Evolutionary conservation across 2,329 filamentous ascomycete species (phyloP).

Genomic region (Ascocoryne sarcoides): DNA sequence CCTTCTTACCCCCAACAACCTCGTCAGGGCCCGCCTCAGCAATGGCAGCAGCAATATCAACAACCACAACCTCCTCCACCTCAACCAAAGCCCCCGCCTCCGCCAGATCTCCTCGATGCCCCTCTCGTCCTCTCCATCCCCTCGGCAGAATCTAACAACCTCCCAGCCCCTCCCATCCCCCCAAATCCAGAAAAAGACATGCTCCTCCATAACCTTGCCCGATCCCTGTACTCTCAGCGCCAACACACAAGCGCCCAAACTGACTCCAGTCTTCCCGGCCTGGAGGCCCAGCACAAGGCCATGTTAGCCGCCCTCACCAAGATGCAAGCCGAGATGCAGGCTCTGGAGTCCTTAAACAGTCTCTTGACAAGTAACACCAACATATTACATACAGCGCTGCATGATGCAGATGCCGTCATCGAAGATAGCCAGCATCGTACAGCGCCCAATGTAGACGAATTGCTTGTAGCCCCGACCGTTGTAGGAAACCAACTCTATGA

Average conservation of each 20-base stretch:
- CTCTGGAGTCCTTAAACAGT: constrained; percentile 61
- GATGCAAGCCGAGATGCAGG: constrained; percentile 64
- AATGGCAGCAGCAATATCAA: constrained; percentile 24
- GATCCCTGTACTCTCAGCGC: constrained; percentile 59
- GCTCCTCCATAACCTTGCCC: constrained; percentile 67
- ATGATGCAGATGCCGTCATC: constrained; percentile 71
- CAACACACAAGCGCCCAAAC: constrained; percentile 64
- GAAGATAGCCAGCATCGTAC: constrained; percentile 59
- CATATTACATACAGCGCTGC: constrained; percentile 68
- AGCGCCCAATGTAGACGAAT: constrained; percentile 74
- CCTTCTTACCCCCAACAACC: constrained; percentile 17
- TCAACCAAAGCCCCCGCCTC: constrained; percentile 28
- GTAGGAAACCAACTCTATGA: constrained; percentile 90
- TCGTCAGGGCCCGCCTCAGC: constrained; percentile 1
- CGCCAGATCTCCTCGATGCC: constrained; percentile 44
- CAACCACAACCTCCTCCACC: constrained; percentile 27
- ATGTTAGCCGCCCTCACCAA: constrained; percentile 60
- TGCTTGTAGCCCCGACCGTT: constrained; percentile 87
- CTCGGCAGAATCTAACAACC: constrained; percentile 33
- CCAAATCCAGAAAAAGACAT: constrained; percentile 94
- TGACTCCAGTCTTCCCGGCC: constrained; percentile 61
- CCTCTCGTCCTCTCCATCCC: constrained; percentile 44
- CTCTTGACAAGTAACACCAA: constrained; percentile 68
- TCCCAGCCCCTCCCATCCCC: constrained; percentile 75
- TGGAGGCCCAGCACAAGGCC: constrained; percentile 71